Evolutionary conservation across 805 yeast species (phyloP).

Genomic region (Ogataea trehaloabstinens): DNA sequence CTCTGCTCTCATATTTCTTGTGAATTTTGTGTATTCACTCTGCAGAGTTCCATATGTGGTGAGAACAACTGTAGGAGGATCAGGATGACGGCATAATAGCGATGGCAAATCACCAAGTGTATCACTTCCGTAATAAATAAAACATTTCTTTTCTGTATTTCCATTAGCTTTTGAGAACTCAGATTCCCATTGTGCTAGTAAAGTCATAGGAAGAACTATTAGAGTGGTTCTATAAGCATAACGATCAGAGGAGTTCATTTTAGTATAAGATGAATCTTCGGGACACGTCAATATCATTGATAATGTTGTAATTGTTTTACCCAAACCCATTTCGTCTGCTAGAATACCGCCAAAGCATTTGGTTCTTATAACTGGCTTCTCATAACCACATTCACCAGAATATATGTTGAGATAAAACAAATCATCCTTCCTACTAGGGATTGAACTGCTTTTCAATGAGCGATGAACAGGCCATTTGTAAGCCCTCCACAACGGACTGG

Average conservation of each 20-base stretch:
- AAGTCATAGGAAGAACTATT: slow-evolving; percentile 85
- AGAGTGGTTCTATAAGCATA: slow-evolving; percentile 75
- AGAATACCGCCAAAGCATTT: slow-evolving; percentile 77
- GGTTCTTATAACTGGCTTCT: slow-evolving; percentile 62
- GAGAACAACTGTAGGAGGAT: slow-evolving; percentile 66
- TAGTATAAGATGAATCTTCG: slow-evolving; percentile 37
- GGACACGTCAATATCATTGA: slow-evolving; percentile 70
- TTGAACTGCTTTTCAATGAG: slow-evolving; percentile 17
- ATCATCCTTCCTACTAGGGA: neutral
- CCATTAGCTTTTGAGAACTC: slow-evolving; percentile 67
- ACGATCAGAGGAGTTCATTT: slow-evolving; percentile 19
- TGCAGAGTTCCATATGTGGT: slow-evolving; percentile 89
- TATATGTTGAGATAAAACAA: slow-evolving; percentile 73
- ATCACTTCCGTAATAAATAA: slow-evolving; percentile 75
- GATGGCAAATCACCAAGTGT: slow-evolving; percentile 47
- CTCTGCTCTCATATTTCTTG: slow-evolving; percentile 29
- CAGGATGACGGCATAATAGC: slow-evolving; percentile 36
- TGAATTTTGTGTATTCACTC: slow-evolving; percentile 61
- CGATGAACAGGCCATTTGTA: slow-evolving; percentile 68
- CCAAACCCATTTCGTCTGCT: slow-evolving; percentile 97
- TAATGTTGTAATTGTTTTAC: slow-evolving; percentile 84
- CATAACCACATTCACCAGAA: slow-evolving; percentile 72
- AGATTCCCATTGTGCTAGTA: slow-evolving; percentile 86
- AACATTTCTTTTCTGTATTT: slow-evolving; percentile 39
- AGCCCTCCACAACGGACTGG: slow-evolving; percentile 85